Evolutionary conservation across 805 yeast species (phyloP), one percentile per base, ranked within the genome.

Genomic region (Candida germanica): DNA sequence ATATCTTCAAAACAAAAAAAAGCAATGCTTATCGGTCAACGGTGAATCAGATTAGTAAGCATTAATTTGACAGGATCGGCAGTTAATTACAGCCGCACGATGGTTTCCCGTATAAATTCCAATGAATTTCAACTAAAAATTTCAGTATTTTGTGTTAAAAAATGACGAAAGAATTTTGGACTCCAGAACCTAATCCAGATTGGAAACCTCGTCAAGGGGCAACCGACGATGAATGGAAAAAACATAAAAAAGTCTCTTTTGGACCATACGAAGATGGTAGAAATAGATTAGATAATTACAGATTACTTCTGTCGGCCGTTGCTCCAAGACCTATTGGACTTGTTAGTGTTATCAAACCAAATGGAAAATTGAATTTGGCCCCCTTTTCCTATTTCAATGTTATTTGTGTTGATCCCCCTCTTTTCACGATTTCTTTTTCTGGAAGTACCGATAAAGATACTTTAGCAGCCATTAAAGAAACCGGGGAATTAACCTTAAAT

Each of bases 311-410:
- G n/a, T 61, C 77, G 9, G 80, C 75, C 1, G 48, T 80, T 12
- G 61, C 68, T 1, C 86, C 86, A 2, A 64, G 86, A 38, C 84
- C 84, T 6, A 66, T 79, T 46, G 85, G 77, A 4, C 71, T 79
- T 38, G 54, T 79, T 3, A 71, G 83, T 4, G 67, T 82, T 0
- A 48, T 73, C 2, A 52, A 63, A 18, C 41, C 44, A 5, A 59
- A 63, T 8, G 82, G 83, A 1, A 47, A 45, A 1, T 46, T 47
- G 20, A 79, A 79, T 48, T 52, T 79, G 26, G 75, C 85, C 1
- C 85, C 85, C n/a, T 79, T 73, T 48, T 75, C 82, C 9, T 80
- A 64, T 53, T 75, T 76, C 50, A 59, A 58, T 17, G 43, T 75
- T 16, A 69, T 71, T 11, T 61, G 59, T 31, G 54, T 58, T 36